Conservation (phyloP, 768 basidiomycete species). For the Russula earlei region DNA sequence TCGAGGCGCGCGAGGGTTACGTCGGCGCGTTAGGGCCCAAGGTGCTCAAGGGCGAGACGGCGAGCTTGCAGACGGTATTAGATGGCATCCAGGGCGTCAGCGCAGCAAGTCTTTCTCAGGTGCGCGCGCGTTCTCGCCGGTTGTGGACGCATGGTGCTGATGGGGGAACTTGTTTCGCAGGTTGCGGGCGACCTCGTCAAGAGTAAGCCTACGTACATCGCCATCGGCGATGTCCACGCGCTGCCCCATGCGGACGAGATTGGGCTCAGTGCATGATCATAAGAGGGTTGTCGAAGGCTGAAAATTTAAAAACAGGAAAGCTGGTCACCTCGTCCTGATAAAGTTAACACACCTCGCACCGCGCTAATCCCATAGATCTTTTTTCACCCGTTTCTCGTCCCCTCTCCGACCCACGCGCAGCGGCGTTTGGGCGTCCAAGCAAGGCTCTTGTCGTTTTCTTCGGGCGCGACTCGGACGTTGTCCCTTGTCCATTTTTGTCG, state of each 20-base stretch:
- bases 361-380: not conserved
- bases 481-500: too few relatives aligned
- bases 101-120: conserved; percentile 61
- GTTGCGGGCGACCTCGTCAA: conserved; percentile 57
- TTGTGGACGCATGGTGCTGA: not conserved
- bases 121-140: conserved; percentile 21
- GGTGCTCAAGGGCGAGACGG: conserved; percentile 52
- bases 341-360: not conserved
- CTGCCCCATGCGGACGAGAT: conserved; percentile 83
- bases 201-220: conserved; percentile 79
- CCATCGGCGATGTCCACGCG: conserved; percentile 64
- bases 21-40: conserved; percentile 48
- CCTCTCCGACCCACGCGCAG: not conserved
- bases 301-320: too few relatives aligned
- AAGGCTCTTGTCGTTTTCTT: too few relatives aligned
- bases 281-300: not conserved
- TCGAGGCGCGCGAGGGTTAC: conserved; percentile 64
- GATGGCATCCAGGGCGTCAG: conserved; percentile 63
- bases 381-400: not conserved
- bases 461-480: too few relatives aligned
- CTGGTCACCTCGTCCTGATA: too few relatives aligned
- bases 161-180: conserved; percentile 28
- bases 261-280: conserved; percentile 36
- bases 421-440: too few relatives aligned
- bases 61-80: conserved; percentile 53